Evolutionary conservation across 2,329 filamentous ascomycete species (phyloP).

Genomic region (Lachnellula cervina): DNA sequence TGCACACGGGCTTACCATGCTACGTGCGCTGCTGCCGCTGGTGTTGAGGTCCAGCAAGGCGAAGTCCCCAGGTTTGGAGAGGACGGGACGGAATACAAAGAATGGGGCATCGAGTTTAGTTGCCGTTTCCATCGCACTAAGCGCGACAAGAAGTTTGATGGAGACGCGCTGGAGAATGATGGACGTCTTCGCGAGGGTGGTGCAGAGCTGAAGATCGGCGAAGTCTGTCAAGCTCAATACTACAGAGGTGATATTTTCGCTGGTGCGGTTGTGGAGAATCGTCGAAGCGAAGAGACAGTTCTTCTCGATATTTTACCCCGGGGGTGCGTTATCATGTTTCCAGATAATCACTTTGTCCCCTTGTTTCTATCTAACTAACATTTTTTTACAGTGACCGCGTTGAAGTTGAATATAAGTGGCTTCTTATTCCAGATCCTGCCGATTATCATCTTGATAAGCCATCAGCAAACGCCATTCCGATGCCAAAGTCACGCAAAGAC

Average conservation of each 20-base stretch:
- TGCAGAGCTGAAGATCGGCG: constrained; percentile 61
- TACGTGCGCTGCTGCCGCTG: constrained; percentile 87
- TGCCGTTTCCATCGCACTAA: constrained; percentile 92
- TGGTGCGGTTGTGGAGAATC: constrained; percentile 80
- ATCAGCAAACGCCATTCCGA: constrained; percentile 65
- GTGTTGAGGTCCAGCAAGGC: constrained; percentile 85
- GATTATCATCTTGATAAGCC: constrained; percentile 71
- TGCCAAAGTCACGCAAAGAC: constrained; percentile 59
- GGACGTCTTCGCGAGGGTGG: constrained; percentile 65
- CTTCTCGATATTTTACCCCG: constrained; percentile 80
- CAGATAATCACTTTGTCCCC: not conserved
- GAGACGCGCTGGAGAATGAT: constrained; percentile 65
- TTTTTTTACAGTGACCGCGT: constrained; percentile 55
- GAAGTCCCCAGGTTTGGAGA: constrained; percentile 82
- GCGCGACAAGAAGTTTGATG: constrained; percentile 70
- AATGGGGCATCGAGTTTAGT: constrained; percentile 86
- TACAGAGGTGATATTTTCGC: constrained; percentile 84
- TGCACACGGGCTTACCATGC: constrained; percentile 92
- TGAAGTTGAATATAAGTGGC: constrained; percentile 81
- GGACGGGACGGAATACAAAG: constrained; percentile 86
- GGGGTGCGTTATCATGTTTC: constrained; percentile 53
- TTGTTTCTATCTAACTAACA: constrained; percentile 36
- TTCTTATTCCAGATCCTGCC: constrained; percentile 65
- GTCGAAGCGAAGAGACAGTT: constrained; percentile 66
- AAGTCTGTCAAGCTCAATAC: constrained; percentile 84